Evolutionary conservation across 2,329 filamentous ascomycete species (phyloP).

Genomic region (Claviceps lovelessii): DNA sequence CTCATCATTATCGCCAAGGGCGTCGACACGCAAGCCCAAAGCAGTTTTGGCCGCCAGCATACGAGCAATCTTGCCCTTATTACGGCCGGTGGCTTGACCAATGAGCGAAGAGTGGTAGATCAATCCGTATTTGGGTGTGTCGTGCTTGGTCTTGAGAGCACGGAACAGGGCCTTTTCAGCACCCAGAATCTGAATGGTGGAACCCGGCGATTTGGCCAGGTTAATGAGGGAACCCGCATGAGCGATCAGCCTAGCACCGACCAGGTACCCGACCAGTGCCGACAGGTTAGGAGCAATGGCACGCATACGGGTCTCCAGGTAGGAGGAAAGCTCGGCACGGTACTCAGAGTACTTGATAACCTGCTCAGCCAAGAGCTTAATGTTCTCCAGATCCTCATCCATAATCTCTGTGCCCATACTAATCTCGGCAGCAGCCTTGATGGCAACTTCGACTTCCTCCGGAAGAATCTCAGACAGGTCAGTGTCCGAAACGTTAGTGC

Average conservation of each 20-base stretch:
- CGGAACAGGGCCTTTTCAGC: constrained; percentile 98
- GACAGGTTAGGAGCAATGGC: constrained; percentile 95
- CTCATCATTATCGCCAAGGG: constrained; percentile 43
- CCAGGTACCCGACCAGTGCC: constrained; percentile 79
- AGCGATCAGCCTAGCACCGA: constrained; percentile 86
- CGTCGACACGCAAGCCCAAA: constrained; percentile 84
- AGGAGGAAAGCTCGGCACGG: constrained; percentile 72
- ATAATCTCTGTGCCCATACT: constrained; percentile 98
- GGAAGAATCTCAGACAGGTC: constrained; percentile 85
- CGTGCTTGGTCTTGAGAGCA: constrained; percentile 96
- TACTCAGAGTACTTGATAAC: constrained; percentile 88
- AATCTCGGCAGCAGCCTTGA: constrained; percentile 90
- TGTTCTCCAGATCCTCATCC: constrained; percentile 82
- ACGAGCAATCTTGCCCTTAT: constrained; percentile 98
- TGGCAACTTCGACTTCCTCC: constrained; percentile 80
- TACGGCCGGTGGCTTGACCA: constrained; percentile 90
- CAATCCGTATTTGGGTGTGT: constrained; percentile 95
- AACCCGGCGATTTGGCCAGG: constrained; percentile 86
- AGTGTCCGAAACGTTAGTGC: constrained; percentile 58
- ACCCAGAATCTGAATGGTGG: constrained; percentile 94
- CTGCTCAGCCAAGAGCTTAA: constrained; percentile 80
- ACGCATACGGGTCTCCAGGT: constrained; percentile 86
- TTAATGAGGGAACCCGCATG: constrained; percentile 90
- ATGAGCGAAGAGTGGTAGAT: constrained; percentile 89
- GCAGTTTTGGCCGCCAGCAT: constrained; percentile 90